These are phyloP conservation scores for Serendipita vermifera DNA, from an alignment of 768 basidiomycete species.

Conservation along the genomic window DNA sequence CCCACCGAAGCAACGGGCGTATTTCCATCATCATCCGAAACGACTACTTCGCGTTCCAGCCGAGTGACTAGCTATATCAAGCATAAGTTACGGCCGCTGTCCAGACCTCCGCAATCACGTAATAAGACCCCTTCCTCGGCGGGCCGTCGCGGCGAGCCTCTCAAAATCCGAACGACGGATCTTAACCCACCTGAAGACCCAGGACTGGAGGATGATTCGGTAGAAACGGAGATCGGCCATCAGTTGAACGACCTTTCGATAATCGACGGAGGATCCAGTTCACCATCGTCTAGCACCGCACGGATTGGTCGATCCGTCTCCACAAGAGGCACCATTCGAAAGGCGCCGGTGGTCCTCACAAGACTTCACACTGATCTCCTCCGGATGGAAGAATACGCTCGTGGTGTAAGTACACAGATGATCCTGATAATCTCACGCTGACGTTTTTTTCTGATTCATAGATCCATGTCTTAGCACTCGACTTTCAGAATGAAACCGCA, in stretches of 20 bases:
- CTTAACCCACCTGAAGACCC: no score
- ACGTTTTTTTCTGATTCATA: not conserved
- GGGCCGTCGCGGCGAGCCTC: no score
- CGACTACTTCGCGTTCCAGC: not conserved
- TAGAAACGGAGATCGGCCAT: no score
- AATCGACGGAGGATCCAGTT: no score
- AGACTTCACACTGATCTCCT: not conserved
- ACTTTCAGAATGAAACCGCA: not conserved
- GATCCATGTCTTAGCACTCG: not conserved
- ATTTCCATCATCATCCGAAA: not conserved
- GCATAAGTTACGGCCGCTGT: slow-evolving; percentile 2
- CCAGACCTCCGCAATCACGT: not conserved
- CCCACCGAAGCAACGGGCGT: not conserved
- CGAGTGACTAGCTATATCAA: not conserved
- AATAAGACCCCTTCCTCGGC: no score
- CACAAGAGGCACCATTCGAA: not conserved
- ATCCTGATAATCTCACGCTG: not conserved
- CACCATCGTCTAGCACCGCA: no score
- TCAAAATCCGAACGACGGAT: no score
- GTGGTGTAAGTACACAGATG: not conserved
- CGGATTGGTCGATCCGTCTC: no score
- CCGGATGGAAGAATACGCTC: slow-evolving; percentile 4
- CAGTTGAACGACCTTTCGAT: no score
- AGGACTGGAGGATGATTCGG: no score
- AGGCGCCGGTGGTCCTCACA: not conserved